These are phyloP conservation scores for Colletotrichum limetticola DNA, from an alignment of 2,329 filamentous ascomycete species.

Conservation along the genomic window DNA sequence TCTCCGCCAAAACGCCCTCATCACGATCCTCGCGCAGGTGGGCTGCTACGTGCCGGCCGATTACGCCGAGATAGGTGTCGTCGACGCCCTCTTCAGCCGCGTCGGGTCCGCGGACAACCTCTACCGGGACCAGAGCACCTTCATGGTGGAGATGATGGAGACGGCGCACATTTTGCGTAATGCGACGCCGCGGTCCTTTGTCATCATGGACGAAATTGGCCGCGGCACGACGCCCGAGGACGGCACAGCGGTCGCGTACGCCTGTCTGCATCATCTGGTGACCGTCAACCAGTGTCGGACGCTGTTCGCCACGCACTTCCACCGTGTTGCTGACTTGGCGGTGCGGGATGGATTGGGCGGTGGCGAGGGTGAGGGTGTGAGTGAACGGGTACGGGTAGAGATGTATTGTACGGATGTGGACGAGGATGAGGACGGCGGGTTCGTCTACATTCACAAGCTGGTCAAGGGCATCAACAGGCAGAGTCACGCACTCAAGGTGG, in stretches of 20 bases:
- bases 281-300: slow-evolving; percentile 80
- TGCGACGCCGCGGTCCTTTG: slow-evolving; percentile 86
- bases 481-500: slow-evolving; percentile 96
- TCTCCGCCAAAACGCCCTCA: slow-evolving; percentile 92
- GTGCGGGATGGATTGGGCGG: slow-evolving; percentile 56
- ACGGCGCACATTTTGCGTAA: slow-evolving; percentile 89
- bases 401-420: slow-evolving; percentile 91
- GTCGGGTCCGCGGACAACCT: slow-evolving; percentile 95
- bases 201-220: slow-evolving; percentile 98
- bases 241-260: slow-evolving; percentile 89
- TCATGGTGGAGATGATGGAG: slow-evolving; percentile 99
- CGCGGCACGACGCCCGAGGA: slow-evolving; percentile 94
- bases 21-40: slow-evolving; percentile 91
- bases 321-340: slow-evolving; percentile 83
- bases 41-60: slow-evolving; percentile 93
- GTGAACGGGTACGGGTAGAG: slow-evolving; percentile 58
- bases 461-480: slow-evolving; percentile 83
- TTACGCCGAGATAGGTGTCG: slow-evolving; percentile 86
- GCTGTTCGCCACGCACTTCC: slow-evolving; percentile 96
- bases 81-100: slow-evolving; percentile 96
- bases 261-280: slow-evolving; percentile 86
- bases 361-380: slow-evolving; percentile 38
- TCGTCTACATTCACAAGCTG: slow-evolving; percentile 88
- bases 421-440: slow-evolving; percentile 76
- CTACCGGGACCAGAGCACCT: slow-evolving; percentile 95